Conservation (phyloP, 805 yeast species). For the Pichia deserticola region DNA sequence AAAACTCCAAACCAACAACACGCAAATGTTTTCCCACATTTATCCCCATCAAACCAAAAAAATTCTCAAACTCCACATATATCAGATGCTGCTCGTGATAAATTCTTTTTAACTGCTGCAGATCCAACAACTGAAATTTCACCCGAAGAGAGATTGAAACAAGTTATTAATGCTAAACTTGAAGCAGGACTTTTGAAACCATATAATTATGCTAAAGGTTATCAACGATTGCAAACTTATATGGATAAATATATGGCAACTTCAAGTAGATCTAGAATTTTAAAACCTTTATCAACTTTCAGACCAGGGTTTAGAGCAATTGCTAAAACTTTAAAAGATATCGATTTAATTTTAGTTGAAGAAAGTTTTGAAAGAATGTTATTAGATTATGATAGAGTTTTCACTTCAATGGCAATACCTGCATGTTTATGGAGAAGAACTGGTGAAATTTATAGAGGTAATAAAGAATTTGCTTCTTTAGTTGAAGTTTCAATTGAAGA, state of each 20-base stretch:
- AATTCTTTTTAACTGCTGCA: slow-evolving; percentile 91
- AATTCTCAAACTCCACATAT: slow-evolving; percentile 24
- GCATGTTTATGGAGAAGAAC: slow-evolving; percentile 97
- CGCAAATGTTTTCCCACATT: neutral
- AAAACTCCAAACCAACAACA: slow-evolving; percentile 1
- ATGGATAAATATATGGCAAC: slow-evolving; percentile 91
- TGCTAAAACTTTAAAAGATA: slow-evolving; percentile 82
- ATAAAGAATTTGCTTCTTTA: slow-evolving; percentile 89
- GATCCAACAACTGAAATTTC: slow-evolving; percentile 93
- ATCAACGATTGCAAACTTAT: slow-evolving; percentile 79
- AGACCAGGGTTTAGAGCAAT: slow-evolving; percentile 92
- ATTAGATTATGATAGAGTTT: slow-evolving; percentile 87
- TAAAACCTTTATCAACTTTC: slow-evolving; percentile 77
- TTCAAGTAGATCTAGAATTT: slow-evolving; percentile 73
- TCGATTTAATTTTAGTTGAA: slow-evolving; percentile 85
- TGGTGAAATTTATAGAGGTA: slow-evolving; percentile 91
- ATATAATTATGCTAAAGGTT: slow-evolving; percentile 89
- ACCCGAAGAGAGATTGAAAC: slow-evolving; percentile 87
- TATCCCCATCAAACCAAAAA: slow-evolving; percentile 1
- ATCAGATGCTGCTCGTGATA: slow-evolving; percentile 80
- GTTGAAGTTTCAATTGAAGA: slow-evolving; percentile 89
- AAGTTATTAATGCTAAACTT: slow-evolving; percentile 87
- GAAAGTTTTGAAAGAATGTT: slow-evolving; percentile 92
- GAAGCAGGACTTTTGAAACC: slow-evolving; percentile 92
- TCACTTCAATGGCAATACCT: slow-evolving; percentile 96